Conservation (phyloP, 805 yeast genomes). For the Suhomyces xylopsoci region DNA sequence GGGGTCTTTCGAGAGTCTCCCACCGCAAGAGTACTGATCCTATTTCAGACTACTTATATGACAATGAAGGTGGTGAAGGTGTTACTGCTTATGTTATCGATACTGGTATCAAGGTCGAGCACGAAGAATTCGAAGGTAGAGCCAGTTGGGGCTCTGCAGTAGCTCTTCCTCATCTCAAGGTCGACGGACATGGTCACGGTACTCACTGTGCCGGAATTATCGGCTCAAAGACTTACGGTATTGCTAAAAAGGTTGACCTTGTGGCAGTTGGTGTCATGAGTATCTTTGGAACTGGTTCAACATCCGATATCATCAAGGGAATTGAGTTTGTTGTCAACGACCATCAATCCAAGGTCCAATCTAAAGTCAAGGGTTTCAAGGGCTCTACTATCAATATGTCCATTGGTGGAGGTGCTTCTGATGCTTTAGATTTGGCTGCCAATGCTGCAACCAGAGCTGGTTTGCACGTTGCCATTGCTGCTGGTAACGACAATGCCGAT, state of each 20-base stretch:
- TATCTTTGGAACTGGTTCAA: conserved; percentile 37
- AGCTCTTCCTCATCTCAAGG: conserved; percentile 37
- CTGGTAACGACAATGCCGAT: conserved; percentile 91
- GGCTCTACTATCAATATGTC: conserved; percentile 93
- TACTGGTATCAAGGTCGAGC: conserved; percentile 67
- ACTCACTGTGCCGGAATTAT: conserved; percentile 90
- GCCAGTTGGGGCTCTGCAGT: conserved; percentile 52
- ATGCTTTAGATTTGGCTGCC: conserved; percentile 82
- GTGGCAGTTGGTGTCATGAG: conserved; percentile 44
- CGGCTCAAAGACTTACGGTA: conserved; percentile 79
- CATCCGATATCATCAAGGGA: conserved; percentile 43
- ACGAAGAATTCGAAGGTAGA: conserved; percentile 64
- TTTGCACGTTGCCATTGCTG: conserved; percentile 91
- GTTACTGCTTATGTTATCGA: conserved; percentile 79
- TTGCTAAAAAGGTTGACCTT: conserved; percentile 57
- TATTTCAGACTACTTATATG: conserved; percentile 37
- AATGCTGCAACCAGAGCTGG: conserved; percentile 89
- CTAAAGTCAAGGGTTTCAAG: conserved; percentile 62
- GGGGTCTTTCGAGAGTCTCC: conserved; percentile 41
- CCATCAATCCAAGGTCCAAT: conserved; percentile 38
- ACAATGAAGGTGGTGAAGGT: conserved; percentile 43
- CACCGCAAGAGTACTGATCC: conserved; percentile 28
- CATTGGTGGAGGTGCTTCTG: conserved; percentile 88
- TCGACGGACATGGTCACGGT: conserved; percentile 85
- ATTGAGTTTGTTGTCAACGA: conserved; percentile 45